Conservation (phyloP, 179 eudicot species). For the Carnegiea gigantea region DNA sequence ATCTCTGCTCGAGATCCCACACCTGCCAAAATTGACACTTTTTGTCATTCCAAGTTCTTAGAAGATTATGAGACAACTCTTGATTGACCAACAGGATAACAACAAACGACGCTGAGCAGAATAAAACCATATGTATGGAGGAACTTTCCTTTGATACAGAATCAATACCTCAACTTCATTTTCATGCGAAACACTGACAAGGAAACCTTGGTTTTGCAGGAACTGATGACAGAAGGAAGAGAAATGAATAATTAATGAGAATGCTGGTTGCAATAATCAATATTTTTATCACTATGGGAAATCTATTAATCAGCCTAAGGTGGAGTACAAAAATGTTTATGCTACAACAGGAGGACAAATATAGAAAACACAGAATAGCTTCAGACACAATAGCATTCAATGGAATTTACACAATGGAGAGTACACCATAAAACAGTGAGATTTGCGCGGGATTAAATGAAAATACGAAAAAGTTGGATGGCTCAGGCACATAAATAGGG, state of each 20-base stretch:
- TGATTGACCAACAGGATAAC: background rate
- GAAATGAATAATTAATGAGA: background rate
- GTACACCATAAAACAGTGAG: background rate
- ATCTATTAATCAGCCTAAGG: background rate
- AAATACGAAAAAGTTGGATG: background rate
- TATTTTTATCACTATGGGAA: background rate
- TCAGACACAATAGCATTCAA: background rate
- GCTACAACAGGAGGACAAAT: constrained; percentile 4
- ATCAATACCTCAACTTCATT: constrained; percentile 80
- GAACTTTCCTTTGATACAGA: constrained; percentile 10
- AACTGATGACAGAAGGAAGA: constrained; percentile 48
- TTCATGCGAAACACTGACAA: constrained; percentile 76
- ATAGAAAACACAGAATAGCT: background rate
- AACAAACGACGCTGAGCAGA: background rate
- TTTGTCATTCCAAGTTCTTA: background rate
- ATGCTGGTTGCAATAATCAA: background rate
- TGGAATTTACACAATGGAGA: background rate
- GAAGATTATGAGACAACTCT: background rate
- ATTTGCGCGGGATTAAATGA: background rate
- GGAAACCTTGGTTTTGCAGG: constrained; percentile 89
- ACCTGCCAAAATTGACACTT: constrained; percentile 48
- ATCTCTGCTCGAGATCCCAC: constrained; percentile 88
- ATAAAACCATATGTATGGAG: background rate
- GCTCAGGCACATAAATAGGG: background rate
- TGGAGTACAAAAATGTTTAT: background rate